Conservation (phyloP, 495 filamentous ascomycete genomes). For the Neurospora discreta region DNA sequence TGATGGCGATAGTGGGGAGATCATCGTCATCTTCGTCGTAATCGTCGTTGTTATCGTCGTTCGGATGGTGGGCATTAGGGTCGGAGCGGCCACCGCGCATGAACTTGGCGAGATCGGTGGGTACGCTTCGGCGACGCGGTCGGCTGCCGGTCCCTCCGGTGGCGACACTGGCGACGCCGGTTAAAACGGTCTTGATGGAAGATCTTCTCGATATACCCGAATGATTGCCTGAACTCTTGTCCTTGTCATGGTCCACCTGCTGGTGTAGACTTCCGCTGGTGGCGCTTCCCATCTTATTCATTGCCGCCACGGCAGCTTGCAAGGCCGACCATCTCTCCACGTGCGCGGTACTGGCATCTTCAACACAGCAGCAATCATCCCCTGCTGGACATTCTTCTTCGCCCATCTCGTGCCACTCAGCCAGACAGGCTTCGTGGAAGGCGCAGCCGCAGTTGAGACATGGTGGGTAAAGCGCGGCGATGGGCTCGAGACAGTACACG, state of each 20-base stretch:
- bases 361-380: slow-evolving; percentile 37
- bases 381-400: slow-evolving; percentile 36
- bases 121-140: slow-evolving; percentile 9
- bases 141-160: neutral
- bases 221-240: neutral
- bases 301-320: slow-evolving; percentile 18
- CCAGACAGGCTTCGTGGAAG: slow-evolving; percentile 43
- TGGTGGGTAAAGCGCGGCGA: slow-evolving; percentile 44
- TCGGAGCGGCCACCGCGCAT: neutral
- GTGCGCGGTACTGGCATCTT: slow-evolving; percentile 27
- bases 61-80: slow-evolving; percentile 11
- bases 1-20: neutral
- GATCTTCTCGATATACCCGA: neutral
- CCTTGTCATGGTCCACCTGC: neutral
- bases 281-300: neutral
- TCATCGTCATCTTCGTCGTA: slow-evolving; percentile 7
- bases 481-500: slow-evolving; percentile 47
- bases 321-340: slow-evolving; percentile 32
- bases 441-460: slow-evolving; percentile 54
- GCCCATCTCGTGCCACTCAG: slow-evolving; percentile 38
- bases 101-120: slow-evolving; percentile 13
- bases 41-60: neutral
- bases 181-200: neutral
- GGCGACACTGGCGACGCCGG: neutral
- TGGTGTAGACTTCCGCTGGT: neutral